A percentile compares a stretch with the other conserved stretches of the same genome.
These are phyloP conservation scores for Phaeomoniella chlamydospora DNA, from an alignment of 2,329 filamentous ascomycete genomes.

Conservation along the genomic window DNA sequence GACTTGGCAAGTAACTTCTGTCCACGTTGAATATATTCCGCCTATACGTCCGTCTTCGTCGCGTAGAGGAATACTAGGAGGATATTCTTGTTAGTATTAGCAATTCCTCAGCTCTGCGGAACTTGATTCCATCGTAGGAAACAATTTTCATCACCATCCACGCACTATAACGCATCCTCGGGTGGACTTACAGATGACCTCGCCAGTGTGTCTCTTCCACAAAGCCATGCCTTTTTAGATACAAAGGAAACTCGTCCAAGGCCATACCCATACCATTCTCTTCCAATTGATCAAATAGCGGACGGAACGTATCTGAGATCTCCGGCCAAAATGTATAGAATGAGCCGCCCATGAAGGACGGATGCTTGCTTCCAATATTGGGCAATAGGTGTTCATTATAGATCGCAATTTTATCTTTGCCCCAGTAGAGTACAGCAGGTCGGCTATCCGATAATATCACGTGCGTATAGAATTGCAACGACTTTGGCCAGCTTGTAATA, in stretches of 20 bases:
- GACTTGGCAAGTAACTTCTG: neutral
- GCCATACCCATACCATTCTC: constrained; percentile 17
- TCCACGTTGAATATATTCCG: neutral
- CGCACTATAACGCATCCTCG: no score
- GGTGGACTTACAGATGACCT: neutral
- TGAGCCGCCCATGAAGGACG: constrained; percentile 18
- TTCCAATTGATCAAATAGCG: constrained; percentile 21
- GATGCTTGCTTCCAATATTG: constrained; percentile 19
- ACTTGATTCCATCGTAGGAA: no score
- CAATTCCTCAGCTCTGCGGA: no score
- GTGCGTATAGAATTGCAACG: constrained; percentile 31
- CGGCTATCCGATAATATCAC: constrained; percentile 30
- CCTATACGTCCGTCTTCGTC: neutral
- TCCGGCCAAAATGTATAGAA: constrained; percentile 25
- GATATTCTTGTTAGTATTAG: no score
- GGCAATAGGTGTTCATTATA: constrained; percentile 22
- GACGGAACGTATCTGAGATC: constrained; percentile 21
- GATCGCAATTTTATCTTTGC: constrained; percentile 15
- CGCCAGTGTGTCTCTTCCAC: constrained; percentile 32
- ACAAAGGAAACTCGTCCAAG: constrained; percentile 32
- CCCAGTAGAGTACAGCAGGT: constrained; percentile 23
- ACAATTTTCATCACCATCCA: no score
- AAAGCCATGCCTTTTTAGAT: constrained; percentile 27
- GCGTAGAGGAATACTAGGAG: neutral
- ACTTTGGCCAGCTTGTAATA: constrained; percentile 30